phyloP scores from a whole-genome alignment of 495 filamentous ascomycete species.

The Aspergillus cristatus region DNA sequence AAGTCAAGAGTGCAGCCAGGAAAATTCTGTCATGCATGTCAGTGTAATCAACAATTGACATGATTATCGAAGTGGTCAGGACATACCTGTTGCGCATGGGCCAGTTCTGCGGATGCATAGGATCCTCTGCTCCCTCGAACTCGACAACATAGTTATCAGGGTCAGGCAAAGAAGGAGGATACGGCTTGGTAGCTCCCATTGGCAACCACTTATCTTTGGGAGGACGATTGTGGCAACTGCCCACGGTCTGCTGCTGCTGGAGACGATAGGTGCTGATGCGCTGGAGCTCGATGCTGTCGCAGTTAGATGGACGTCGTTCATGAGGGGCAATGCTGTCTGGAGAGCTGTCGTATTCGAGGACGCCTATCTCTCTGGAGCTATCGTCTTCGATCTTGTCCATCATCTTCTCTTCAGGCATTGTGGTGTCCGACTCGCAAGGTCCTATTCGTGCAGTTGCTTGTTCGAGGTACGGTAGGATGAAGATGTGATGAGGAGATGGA shows the following conservation, averaged over 20 bases:
- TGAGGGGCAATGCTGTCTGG: not conserved
- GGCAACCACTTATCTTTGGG: conserved; percentile 13
- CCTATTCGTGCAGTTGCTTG: no score
- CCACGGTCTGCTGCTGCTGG: conserved; percentile 18
- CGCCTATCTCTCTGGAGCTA: no score
- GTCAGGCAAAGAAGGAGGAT: conserved; percentile 32
- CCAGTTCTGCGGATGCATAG: conserved; percentile 47
- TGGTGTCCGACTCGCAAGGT: no score
- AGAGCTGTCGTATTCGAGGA: no score
- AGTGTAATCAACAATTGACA: not conserved
- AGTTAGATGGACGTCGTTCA: not conserved
- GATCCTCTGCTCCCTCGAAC: conserved; percentile 42
- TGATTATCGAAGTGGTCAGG: conserved; percentile 8
- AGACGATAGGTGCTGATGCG: conserved; percentile 19
- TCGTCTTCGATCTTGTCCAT: no score
- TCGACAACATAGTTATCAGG: conserved; percentile 41
- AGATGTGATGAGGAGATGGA: no score
- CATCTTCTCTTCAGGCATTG: no score
- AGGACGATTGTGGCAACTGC: conserved; percentile 13
- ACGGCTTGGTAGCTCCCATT: conserved; percentile 26
- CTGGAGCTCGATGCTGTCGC: conserved; percentile 8
- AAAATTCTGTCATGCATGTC: conserved; percentile 12
- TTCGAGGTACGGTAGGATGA: no score
- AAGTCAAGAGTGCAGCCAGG: conserved; percentile 29
- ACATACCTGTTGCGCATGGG: conserved; percentile 19